Evolutionary conservation across 306 rosid genomes (phyloP).

Genomic region (Cicer bijugum): DNA sequence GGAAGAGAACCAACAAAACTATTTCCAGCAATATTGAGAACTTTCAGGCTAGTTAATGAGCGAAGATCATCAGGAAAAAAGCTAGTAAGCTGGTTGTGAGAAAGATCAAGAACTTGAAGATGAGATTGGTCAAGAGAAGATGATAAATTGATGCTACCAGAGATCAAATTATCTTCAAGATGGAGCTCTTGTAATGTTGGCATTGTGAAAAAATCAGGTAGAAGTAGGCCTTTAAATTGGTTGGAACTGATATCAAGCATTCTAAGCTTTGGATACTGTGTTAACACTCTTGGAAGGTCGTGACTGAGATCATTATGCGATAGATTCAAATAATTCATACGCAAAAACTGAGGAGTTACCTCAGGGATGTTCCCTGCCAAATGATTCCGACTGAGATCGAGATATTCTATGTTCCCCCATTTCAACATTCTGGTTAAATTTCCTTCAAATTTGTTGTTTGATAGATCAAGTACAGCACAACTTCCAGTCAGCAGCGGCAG

Average conservation of each 20-base stretch:
- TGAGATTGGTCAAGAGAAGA: constrained; percentile 60
- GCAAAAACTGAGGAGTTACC: constrained; percentile 80
- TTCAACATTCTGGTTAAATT: constrained; percentile 75
- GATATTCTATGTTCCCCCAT: constrained; percentile 92
- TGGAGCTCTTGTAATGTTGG: constrained; percentile 83
- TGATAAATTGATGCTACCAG: constrained; percentile 67
- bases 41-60: constrained; percentile 62
- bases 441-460: constrained; percentile 79
- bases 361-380: constrained; percentile 80
- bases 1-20: constrained; percentile 94
- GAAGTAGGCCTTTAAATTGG: constrained; percentile 69
- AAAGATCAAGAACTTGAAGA: constrained; percentile 82
- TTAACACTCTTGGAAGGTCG: constrained; percentile 67
- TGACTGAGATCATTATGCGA: constrained; percentile 73
- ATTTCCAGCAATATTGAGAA: constrained; percentile 82
- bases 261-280: constrained; percentile 82
- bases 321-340: constrained; percentile 76
- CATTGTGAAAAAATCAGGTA: constrained; percentile 62
- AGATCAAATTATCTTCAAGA: constrained; percentile 70
- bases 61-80: constrained; percentile 84
- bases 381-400: constrained; percentile 86
- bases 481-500: constrained; percentile 91
- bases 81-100: constrained; percentile 75
- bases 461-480: constrained; percentile 90
- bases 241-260: constrained; percentile 89